phyloP scores from a whole-genome alignment of 2,329 filamentous ascomycete species.

The Hansfordia pulvinata region DNA sequence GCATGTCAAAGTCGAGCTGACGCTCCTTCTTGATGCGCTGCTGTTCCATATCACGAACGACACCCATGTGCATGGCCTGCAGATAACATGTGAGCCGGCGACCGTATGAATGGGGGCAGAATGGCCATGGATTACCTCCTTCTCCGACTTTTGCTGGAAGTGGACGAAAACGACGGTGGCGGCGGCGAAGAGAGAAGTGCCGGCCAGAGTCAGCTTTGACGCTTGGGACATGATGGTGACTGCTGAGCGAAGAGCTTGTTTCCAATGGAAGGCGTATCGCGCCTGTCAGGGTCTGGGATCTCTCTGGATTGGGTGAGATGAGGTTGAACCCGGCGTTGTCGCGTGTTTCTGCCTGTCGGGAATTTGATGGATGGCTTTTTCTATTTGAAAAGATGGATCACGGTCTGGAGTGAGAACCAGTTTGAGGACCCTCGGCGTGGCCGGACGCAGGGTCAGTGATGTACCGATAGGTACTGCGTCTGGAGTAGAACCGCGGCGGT shows the following conservation, averaged over 20 bases:
- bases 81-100: slow-evolving; percentile 3
- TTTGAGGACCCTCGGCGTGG: no score
- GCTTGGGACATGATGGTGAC: slow-evolving; percentile 63
- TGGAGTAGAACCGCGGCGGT: no score
- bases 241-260: not conserved
- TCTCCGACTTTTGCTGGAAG: slow-evolving; percentile 73
- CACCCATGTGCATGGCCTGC: slow-evolving; percentile 90
- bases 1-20: slow-evolving; percentile 89
- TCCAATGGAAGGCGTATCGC: no score
- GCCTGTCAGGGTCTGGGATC: no score
- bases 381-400: no score
- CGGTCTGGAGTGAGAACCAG: no score
- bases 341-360: no score
- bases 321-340: no score
- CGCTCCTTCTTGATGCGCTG: slow-evolving; percentile 82
- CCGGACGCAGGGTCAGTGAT: no score
- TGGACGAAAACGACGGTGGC: slow-evolving; percentile 78
- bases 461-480: no score
- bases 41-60: slow-evolving; percentile 88
- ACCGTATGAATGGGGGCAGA: slow-evolving; percentile 2
- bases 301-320: no score
- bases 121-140: slow-evolving; percentile 45
- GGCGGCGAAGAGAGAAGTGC: slow-evolving; percentile 63
- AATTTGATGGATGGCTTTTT: not conserved
- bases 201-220: slow-evolving; percentile 72